phyloP scores from a whole-genome alignment of 768 basidiomycete genomes.

The Mycena latifolia region DNA sequence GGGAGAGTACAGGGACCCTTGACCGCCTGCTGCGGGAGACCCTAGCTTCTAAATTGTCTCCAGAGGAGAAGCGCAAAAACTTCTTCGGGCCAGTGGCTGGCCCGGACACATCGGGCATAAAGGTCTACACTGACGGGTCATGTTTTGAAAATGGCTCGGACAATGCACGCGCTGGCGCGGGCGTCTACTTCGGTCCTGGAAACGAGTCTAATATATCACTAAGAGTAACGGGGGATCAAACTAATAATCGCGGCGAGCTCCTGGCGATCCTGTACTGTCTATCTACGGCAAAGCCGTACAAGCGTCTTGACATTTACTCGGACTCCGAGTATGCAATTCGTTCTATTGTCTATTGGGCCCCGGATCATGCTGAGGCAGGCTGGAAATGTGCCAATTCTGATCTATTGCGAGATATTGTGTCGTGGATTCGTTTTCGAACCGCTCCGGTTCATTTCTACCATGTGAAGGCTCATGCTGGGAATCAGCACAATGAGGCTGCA shows the following conservation, averaged over 20 bases:
- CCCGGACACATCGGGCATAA: background rate
- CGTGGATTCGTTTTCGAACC: background rate
- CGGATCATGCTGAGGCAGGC: background rate
- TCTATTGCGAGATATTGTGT: background rate
- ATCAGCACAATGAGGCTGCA: background rate
- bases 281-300: background rate
- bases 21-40: constrained; percentile 7
- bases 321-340: background rate
- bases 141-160: constrained; percentile 4
- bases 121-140: constrained; percentile 24
- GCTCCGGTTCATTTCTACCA: background rate
- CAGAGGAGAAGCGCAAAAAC: background rate
- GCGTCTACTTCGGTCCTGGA: background rate
- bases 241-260: constrained; percentile 35
- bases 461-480: background rate
- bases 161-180: constrained; percentile 12
- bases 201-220: background rate
- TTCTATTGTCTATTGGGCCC: background rate
- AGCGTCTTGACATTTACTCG: background rate
- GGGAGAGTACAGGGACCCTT: background rate
- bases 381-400: constrained; percentile 5
- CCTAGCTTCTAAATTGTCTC: background rate
- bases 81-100: background rate
- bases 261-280: constrained; percentile 25
- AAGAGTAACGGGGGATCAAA: constrained; percentile 19